Evolutionary conservation across 2,329 filamentous ascomycete genomes (phyloP), one percentile per base, ranked within the genome.

Genomic region (Botrytis tulipae): DNA sequence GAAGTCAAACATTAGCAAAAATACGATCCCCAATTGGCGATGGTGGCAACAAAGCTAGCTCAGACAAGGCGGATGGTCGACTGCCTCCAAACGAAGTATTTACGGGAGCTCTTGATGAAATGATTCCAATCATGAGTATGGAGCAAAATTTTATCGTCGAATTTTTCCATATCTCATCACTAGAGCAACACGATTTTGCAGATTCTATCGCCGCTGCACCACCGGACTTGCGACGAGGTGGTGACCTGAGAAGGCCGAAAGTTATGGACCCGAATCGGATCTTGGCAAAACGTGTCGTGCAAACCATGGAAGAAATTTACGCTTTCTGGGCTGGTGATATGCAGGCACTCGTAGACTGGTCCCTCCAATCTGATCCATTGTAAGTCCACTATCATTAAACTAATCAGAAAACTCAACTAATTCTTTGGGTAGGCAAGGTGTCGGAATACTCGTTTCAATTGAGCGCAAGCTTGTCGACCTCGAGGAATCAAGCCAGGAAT

Each of bases 61-160:
- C 84, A 74, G 89, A 92, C 67, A 92, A 90, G 79, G 84, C 88
- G 65, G 90, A 91, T 77, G 90, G 89, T 71, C 89, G 90, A 78
- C 87, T 92, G 73, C 87, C 92, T 77, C 90, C 93, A 0, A 95
- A 91, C 78, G 94, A 97, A 82, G 90, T 93, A 4, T 97, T 98
- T 82, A 87, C 89, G 0, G 91, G 90, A 54, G 90, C 93, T 20
- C 84, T 98, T 75, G 92, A 96, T 73, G 94, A 98, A 79, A 89
- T 96, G 76, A 84, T 95, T 62, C 93, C 92, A 9, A 87, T 97
- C 73, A 90, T 98, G 74, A 91, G 94, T 78, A 95, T 95, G 82
- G 96, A 99, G 83, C 95, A 99, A 82, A 98, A 98, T 81, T 99
- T 98, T 80, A 86, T 98, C 67, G 91, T 97, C n/a, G 94, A 97